A percentile compares a stretch with the other conserved stretches of the same genome.
These are phyloP conservation scores for Pseudognaphalium luteoalbum DNA, from an alignment of 129 eudicot species.

Conservation along the genomic window DNA sequence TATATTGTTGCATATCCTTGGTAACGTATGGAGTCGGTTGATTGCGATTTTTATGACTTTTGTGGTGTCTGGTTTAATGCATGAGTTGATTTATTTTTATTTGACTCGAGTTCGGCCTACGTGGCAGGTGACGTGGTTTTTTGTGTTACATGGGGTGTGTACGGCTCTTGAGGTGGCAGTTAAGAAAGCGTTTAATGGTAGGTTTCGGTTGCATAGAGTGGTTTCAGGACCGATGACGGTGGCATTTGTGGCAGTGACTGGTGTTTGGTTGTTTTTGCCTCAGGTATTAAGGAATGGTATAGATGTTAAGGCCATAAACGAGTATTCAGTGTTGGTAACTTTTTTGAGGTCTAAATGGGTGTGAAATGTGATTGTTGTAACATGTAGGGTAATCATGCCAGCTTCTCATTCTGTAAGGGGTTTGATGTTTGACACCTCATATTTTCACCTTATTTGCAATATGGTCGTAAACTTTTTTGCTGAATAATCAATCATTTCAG, in stretches of 20 bases:
- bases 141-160: constrained; percentile 57
- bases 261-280: constrained; percentile 63
- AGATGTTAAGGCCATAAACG: constrained; percentile 46
- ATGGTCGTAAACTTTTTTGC: no score
- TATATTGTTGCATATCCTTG: constrained; percentile 20
- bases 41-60: constrained; percentile 46
- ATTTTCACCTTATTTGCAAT: not conserved
- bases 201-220: constrained; percentile 38
- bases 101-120: constrained; percentile 50
- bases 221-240: constrained; percentile 53
- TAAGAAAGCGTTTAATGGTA: constrained; percentile 41
- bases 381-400: not conserved
- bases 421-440: not conserved
- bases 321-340: constrained; percentile 27
- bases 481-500: no score
- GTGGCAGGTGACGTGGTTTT: constrained; percentile 78
- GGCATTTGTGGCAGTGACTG: constrained; percentile 59
- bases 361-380: not conserved
- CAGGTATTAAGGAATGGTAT: constrained; percentile 46
- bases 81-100: constrained; percentile 51
- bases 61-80: constrained; percentile 66
- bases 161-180: constrained; percentile 48
- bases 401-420: not conserved
- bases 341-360: constrained; percentile 27
- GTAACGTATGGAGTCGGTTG: constrained; percentile 23